Evolutionary conservation across 73 alveolate species (phyloP).

Genomic region (Stentor coeruleus): DNA sequence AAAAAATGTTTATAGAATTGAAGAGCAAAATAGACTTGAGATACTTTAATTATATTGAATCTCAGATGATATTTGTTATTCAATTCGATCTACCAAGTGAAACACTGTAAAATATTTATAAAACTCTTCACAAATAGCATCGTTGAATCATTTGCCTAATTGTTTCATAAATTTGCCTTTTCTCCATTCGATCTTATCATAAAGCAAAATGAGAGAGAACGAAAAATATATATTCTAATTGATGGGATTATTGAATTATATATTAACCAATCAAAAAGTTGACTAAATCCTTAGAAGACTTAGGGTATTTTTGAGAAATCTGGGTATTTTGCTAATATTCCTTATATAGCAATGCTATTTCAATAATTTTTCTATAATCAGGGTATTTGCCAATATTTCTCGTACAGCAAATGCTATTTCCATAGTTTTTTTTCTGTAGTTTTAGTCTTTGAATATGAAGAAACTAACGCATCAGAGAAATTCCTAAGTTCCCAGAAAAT

Average conservation of each 20-base stretch:
- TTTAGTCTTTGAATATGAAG: slow-evolving; percentile 11
- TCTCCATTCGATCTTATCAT: background rate
- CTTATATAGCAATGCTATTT: too few relatives aligned
- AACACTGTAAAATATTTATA: slow-evolving; percentile 31
- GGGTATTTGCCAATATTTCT: too few relatives aligned
- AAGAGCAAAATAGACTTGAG: slow-evolving; percentile 1
- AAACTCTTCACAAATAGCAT: background rate
- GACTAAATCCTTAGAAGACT: background rate
- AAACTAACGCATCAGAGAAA: background rate
- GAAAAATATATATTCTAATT: background rate
- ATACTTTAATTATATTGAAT: background rate
- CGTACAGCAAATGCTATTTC: slow-evolving; percentile 54
- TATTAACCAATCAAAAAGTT: background rate
- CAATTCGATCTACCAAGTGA: slow-evolving; percentile 37
- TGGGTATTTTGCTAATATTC: slow-evolving; percentile 45
- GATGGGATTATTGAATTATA: background rate
- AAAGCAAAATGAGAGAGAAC: background rate
- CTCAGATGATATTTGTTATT: slow-evolving; percentile 21
- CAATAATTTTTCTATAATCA: too few relatives aligned
- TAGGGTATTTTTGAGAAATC: slow-evolving; percentile 59
- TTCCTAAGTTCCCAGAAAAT: background rate
- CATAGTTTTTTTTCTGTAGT: slow-evolving; percentile 34
- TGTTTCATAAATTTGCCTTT: background rate
- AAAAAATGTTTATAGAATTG: too few relatives aligned
- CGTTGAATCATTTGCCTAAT: background rate